These are phyloP conservation scores for Fusarium sacchari DNA, from an alignment of 2,329 filamentous ascomycete species.

Conservation along the genomic window DNA sequence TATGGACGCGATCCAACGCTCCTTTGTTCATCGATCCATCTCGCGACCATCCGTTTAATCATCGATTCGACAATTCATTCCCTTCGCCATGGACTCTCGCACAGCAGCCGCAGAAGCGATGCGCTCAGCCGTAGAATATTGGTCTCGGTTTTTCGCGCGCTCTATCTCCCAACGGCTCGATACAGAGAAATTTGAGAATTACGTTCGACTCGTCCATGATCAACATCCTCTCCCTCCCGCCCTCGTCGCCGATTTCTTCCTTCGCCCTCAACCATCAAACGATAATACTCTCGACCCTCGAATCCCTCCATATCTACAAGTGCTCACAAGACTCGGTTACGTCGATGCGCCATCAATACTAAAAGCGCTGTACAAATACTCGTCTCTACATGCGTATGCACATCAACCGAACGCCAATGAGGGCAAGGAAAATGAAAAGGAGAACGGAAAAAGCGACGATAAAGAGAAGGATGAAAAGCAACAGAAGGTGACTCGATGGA, in stretches of 20 bases:
- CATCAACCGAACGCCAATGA: slow-evolving; percentile 29
- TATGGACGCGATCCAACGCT: slow-evolving; percentile 19
- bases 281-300: slow-evolving; percentile 66
- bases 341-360: slow-evolving; percentile 67
- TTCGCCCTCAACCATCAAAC: slow-evolving; percentile 62
- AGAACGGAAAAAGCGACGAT: slow-evolving; percentile 18
- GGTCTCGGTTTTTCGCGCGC: slow-evolving; percentile 62
- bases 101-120: slow-evolving; percentile 37
- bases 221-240: slow-evolving; percentile 63
- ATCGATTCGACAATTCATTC: not conserved
- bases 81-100: slow-evolving; percentile 43
- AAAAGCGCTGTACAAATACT: slow-evolving; percentile 65
- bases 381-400: slow-evolving; percentile 57
- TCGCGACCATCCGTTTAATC: not conserved
- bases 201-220: slow-evolving; percentile 59
- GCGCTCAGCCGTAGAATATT: slow-evolving; percentile 51
- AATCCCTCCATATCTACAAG: slow-evolving; percentile 67
- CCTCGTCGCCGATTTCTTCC: slow-evolving; percentile 66
- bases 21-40: slow-evolving; percentile 7
- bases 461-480: slow-evolving; percentile 38
- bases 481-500: slow-evolving; percentile 56
- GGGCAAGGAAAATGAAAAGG: slow-evolving; percentile 34
- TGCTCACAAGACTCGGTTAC: slow-evolving; percentile 61
- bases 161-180: slow-evolving; percentile 64
- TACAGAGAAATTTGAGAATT: slow-evolving; percentile 62